Evolutionary conservation across 148 eudicot species (phyloP).

Genomic region (Nepenthes gracilis): DNA sequence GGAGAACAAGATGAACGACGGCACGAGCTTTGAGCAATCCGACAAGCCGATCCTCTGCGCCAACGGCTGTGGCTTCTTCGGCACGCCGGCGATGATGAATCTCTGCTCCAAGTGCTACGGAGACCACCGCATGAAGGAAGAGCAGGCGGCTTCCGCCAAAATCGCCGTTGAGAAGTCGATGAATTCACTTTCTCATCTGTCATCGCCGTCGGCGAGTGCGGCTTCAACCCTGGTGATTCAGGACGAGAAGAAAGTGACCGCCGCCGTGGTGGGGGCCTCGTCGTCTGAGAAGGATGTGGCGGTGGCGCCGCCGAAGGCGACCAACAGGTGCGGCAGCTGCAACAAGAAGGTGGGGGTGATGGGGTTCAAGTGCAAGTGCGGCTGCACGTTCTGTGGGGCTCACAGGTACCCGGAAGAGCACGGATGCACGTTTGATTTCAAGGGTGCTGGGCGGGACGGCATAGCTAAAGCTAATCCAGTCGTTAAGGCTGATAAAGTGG

Average conservation of each 20-base stretch:
- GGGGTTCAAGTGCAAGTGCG: slow-evolving; percentile 57
- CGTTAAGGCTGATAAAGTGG: slow-evolving; percentile 46
- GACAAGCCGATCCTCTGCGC: slow-evolving; percentile 28
- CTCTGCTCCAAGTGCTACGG: slow-evolving; percentile 46
- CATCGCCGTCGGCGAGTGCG: not conserved
- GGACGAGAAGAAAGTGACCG: too few relatives aligned
- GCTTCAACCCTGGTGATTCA: too few relatives aligned
- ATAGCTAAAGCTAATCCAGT: slow-evolving; percentile 43
- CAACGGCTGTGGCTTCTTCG: slow-evolving; percentile 53
- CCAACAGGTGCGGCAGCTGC: slow-evolving; percentile 36
- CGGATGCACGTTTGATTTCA: slow-evolving; percentile 41
- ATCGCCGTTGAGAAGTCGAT: slow-evolving; percentile 17
- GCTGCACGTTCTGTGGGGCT: slow-evolving; percentile 38
- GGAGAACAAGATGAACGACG: slow-evolving; percentile 26
- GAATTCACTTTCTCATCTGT: not conserved
- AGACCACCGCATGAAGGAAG: slow-evolving; percentile 14
- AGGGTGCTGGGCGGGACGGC: slow-evolving; percentile 23
- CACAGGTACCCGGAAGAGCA: slow-evolving; percentile 60
- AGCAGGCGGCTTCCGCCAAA: slow-evolving; percentile 18
- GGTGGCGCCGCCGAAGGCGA: not conserved
- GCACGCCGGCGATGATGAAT: slow-evolving; percentile 29
- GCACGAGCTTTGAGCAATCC: slow-evolving; percentile 29
- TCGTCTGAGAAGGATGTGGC: not conserved
- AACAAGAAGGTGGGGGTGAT: slow-evolving; percentile 51
- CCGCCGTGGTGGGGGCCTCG: not conserved